These are phyloP conservation scores for Penicillium bialowiezense DNA, from an alignment of 495 filamentous ascomycete species.

Conservation along the genomic window DNA sequence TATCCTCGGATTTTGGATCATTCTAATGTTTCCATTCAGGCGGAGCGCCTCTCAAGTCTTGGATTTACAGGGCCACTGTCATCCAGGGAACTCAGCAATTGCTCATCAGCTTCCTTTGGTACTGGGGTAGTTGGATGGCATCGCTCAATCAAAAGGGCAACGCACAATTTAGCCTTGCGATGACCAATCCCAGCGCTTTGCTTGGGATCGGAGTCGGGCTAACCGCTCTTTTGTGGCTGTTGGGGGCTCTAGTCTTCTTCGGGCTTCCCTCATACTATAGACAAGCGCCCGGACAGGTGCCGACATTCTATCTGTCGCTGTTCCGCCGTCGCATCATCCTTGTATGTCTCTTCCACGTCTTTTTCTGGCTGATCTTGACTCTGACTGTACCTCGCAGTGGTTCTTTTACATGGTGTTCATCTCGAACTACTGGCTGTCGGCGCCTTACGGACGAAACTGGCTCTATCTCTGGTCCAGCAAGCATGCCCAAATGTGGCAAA, in stretches of 20 bases:
- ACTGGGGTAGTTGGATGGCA: constrained; percentile 54
- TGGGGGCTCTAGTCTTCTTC: constrained; percentile 39
- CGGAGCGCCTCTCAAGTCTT: constrained; percentile 55
- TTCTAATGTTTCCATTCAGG: no score
- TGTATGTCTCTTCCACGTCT: constrained; percentile 14
- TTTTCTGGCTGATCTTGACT: background rate
- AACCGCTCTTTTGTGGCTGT: constrained; percentile 52
- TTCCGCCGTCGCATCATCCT: constrained; percentile 57
- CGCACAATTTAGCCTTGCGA: constrained; percentile 20
- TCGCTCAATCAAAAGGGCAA: constrained; percentile 19
- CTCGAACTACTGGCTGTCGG: constrained; percentile 47
- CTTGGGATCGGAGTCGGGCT: constrained; percentile 49
- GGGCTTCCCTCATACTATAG: constrained; percentile 49
- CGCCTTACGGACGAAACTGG: constrained; percentile 50
- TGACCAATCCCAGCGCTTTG: constrained; percentile 44
- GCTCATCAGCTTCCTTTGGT: constrained; percentile 61
- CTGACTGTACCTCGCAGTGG: constrained; percentile 16
- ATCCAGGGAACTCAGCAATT: constrained; percentile 64
- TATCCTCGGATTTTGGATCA: no score
- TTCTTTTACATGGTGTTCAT: constrained; percentile 30
- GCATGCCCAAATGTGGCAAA: constrained; percentile 42
- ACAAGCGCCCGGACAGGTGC: constrained; percentile 64
- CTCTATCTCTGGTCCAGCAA: constrained; percentile 44
- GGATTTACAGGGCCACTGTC: constrained; percentile 60
- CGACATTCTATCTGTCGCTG: constrained; percentile 52